phyloP scores from a whole-genome alignment of 2,329 filamentous ascomycete genomes.

The Ophiostoma ulmi region DNA sequence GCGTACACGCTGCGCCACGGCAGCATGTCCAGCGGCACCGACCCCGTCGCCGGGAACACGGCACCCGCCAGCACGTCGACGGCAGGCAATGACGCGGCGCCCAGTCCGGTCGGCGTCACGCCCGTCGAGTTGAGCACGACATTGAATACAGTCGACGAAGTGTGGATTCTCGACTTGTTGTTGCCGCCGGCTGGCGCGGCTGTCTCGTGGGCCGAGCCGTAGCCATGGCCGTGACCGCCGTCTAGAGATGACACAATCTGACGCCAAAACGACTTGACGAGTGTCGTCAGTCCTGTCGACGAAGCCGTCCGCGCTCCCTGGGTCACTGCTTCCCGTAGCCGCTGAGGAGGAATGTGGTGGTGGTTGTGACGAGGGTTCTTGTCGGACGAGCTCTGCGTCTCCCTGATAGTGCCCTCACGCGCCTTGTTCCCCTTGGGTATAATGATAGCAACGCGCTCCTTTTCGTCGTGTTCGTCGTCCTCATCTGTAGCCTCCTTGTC shows the following conservation, averaged over 20 bases:
- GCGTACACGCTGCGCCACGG: constrained; percentile 68
- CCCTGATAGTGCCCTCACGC: background rate
- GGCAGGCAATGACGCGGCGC: constrained; percentile 48
- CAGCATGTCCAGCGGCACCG: constrained; percentile 44
- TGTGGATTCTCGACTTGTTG: background rate
- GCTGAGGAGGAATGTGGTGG: constrained; percentile 6
- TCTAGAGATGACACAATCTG: constrained; percentile 43
- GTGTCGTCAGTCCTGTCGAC: constrained; percentile 37
- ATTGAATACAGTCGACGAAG: constrained; percentile 29
- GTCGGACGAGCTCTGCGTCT: background rate
- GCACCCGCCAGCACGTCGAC: constrained; percentile 39
- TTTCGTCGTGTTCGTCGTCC: background rate
- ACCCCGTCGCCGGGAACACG: constrained; percentile 33
- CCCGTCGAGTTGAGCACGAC: constrained; percentile 36
- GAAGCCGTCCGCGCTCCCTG: background rate
- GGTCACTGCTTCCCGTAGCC: background rate
- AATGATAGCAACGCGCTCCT: background rate
- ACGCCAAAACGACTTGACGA: constrained; percentile 45
- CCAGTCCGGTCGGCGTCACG: constrained; percentile 36
- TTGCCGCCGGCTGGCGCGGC: constrained; percentile 20
- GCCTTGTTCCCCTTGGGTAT: background rate
- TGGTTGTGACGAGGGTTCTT: background rate
- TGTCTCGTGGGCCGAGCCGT: constrained; percentile 26
- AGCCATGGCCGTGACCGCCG: constrained; percentile 6
- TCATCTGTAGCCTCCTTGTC: constrained; percentile 17